These are phyloP conservation scores for Barnettozyma wickerhamii DNA, from an alignment of 805 yeast species.

Conservation along the genomic window DNA sequence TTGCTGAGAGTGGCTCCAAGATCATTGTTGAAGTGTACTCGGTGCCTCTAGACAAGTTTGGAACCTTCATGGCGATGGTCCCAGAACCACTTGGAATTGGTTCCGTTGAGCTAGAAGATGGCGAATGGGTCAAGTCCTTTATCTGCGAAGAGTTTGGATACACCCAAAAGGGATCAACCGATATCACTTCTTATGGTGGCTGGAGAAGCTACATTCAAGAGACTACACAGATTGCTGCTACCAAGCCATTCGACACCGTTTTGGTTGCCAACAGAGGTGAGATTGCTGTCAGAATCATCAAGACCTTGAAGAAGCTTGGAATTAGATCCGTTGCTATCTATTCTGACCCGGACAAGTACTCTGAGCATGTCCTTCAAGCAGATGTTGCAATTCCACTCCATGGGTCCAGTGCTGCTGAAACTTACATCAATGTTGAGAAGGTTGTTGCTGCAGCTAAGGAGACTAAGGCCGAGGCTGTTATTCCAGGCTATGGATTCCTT, in stretches of 20 bases:
- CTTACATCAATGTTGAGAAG: constrained; percentile 82
- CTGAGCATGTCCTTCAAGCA: constrained; percentile 81
- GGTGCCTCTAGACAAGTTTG: constrained; percentile 73
- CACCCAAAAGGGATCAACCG: constrained; percentile 62
- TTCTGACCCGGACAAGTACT: constrained; percentile 85
- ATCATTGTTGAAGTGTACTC: constrained; percentile 82
- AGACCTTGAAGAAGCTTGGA: constrained; percentile 74
- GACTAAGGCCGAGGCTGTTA: constrained; percentile 87
- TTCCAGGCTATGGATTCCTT: constrained; percentile 77
- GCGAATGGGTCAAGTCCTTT: constrained; percentile 86
- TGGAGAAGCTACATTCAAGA: constrained; percentile 64
- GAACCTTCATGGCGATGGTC: constrained; percentile 79
- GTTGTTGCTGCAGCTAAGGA: constrained; percentile 80
- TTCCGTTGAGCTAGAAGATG: constrained; percentile 75
- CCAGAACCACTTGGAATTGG: constrained; percentile 97
- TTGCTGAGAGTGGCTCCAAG: constrained; percentile 42
- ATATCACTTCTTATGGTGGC: constrained; percentile 85
- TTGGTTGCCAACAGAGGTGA: constrained; percentile 97
- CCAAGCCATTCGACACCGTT: constrained; percentile 68
- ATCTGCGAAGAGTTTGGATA: constrained; percentile 93
- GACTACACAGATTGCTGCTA: constrained; percentile 27
- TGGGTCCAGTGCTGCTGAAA: constrained; percentile 85
- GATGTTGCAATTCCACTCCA: constrained; percentile 77
- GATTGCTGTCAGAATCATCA: constrained; percentile 91
- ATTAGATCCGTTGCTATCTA: constrained; percentile 83